Percentiles rank a stretch among this genome's conserved stretches.
Evolutionary conservation across 2,329 filamentous ascomycete species (phyloP).

Genomic region (Penicillium sp.): DNA sequence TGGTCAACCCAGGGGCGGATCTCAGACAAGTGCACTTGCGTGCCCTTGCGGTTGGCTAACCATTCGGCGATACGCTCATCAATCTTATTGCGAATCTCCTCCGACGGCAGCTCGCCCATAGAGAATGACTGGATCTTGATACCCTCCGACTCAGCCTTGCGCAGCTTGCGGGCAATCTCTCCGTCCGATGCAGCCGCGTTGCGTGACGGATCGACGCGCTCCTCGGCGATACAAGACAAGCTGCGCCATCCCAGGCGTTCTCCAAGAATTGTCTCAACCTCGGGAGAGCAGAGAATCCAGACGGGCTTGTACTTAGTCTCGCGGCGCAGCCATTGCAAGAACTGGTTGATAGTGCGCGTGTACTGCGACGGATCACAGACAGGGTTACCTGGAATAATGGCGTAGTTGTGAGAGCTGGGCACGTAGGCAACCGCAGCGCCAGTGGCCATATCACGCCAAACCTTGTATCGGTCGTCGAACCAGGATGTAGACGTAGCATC

Average conservation of each 20-base stretch:
- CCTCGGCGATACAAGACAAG: conserved; percentile 82
- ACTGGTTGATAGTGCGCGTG: conserved; percentile 67
- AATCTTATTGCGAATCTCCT: conserved; percentile 66
- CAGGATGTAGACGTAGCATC: conserved; percentile 93
- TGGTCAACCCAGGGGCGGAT: conserved; percentile 84
- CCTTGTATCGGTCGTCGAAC: conserved; percentile 82
- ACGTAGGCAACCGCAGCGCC: conserved; percentile 86
- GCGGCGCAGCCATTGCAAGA: conserved; percentile 71
- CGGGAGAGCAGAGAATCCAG: conserved; percentile 82
- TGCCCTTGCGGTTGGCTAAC: conserved; percentile 75
- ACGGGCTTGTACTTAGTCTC: conserved; percentile 73
- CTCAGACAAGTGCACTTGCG: conserved; percentile 85
- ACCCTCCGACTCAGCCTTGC: conserved; percentile 77
- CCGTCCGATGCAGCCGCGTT: conserved; percentile 65
- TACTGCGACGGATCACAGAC: conserved; percentile 80
- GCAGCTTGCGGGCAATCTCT: conserved; percentile 70
- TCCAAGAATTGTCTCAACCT: conserved; percentile 76
- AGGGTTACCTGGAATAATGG: conserved; percentile 82
- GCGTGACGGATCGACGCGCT: conserved; percentile 73
- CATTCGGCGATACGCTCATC: conserved; percentile 75
- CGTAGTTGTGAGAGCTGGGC: conserved; percentile 66
- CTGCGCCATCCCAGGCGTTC: conserved; percentile 82
- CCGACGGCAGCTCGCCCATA: conserved; percentile 60
- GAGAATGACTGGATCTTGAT: conserved; percentile 74
- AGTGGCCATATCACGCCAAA: conserved; percentile 77